Evolutionary conservation across 306 rosid species (phyloP).

Genomic region (Rosa multiflora): DNA sequence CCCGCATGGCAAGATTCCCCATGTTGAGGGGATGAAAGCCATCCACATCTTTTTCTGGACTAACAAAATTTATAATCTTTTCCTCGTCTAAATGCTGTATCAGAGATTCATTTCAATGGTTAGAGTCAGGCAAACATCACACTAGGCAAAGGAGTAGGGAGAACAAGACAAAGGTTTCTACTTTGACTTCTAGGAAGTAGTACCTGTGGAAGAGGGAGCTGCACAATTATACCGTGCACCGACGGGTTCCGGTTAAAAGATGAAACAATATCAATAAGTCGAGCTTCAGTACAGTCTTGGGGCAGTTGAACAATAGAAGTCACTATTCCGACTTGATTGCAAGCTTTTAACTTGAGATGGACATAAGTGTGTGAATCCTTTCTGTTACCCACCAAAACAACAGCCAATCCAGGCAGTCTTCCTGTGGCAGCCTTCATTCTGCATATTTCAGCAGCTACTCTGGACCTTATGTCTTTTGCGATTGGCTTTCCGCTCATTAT

Average conservation of each 20-base stretch:
- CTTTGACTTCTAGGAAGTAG: neutral
- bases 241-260: constrained; percentile 40
- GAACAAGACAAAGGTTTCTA: too few relatives aligned
- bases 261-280: constrained; percentile 42
- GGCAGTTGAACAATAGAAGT: constrained; percentile 41
- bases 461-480: constrained; percentile 32
- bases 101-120: neutral
- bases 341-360: constrained; percentile 47
- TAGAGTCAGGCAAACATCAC: too few relatives aligned
- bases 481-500: constrained; percentile 45
- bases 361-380: constrained; percentile 49
- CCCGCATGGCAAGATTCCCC: constrained; percentile 36
- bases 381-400: constrained; percentile 54
- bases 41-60: constrained; percentile 33
- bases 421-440: constrained; percentile 42
- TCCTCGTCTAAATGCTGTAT: constrained; percentile 32
- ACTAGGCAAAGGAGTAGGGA: too few relatives aligned
- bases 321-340: constrained; percentile 53
- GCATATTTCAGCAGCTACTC: constrained; percentile 42
- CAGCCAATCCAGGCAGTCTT: constrained; percentile 43
- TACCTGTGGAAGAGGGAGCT: constrained; percentile 64
- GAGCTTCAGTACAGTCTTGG: constrained; percentile 40
- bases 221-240: constrained; percentile 55
- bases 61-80: constrained; percentile 17
- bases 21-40: constrained; percentile 36